These are phyloP conservation scores for Geranomyces michiganensis DNA, from an alignment of 192 early-diverging fungal species.

Conservation along the genomic window DNA sequence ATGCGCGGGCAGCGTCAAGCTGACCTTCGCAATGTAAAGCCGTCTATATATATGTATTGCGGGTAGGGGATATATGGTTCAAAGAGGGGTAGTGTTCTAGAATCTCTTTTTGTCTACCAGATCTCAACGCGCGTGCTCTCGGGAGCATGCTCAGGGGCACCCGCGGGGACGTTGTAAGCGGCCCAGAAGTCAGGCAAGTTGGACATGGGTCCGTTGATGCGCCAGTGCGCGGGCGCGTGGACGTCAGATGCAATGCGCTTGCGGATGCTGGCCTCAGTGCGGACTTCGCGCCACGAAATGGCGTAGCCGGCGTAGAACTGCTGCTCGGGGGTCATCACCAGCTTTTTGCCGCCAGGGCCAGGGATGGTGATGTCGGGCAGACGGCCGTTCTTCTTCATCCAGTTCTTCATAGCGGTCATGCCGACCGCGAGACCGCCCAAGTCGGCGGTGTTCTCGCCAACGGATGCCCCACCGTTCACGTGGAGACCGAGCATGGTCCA, in stretches of 20 bases:
- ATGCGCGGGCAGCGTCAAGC: no score
- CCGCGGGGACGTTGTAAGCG: background rate
- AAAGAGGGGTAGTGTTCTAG: no score
- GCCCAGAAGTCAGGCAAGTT: background rate
- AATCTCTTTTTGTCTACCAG: conserved; percentile 1
- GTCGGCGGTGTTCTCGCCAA: conserved; percentile 49
- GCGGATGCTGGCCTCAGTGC: background rate
- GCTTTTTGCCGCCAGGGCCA: background rate
- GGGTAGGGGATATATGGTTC: no score
- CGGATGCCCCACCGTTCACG: conserved; percentile 25
- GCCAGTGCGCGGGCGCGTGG: conserved; percentile 5
- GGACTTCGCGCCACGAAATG: background rate
- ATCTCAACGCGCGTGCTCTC: background rate
- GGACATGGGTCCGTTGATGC: conserved; percentile 9
- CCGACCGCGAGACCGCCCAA: conserved; percentile 35
- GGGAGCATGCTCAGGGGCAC: background rate
- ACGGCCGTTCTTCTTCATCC: conserved; percentile 1
- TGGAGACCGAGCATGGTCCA: background rate
- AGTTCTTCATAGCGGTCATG: background rate
- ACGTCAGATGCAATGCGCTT: conserved; percentile 8
- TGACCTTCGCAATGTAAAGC: no score
- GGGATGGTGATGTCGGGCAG: background rate
- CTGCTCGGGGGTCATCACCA: conserved; percentile 6
- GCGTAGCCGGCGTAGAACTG: conserved; percentile 10
- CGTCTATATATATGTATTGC: no score